A percentile compares a stretch with the other conserved stretches of the same genome.
phyloP scores from a whole-genome alignment of 23 red algal species.

The Chondrus crispus region DNA sequence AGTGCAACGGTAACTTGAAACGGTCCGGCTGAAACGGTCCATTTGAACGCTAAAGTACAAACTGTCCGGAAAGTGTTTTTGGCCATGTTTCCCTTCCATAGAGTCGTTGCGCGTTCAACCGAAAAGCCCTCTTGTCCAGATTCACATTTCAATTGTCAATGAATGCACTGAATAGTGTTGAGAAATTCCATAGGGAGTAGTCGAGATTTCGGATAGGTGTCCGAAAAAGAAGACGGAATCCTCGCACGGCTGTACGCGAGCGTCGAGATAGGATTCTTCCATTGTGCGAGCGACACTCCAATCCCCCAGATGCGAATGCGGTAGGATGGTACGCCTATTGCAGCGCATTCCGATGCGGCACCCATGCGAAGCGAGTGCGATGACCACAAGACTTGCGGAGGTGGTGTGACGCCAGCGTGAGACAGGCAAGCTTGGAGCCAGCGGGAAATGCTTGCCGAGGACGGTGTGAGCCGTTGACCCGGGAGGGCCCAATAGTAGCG shows the following conservation, averaged over 20 bases:
- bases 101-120: too few species aligned
- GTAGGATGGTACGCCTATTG: constrained; percentile 1
- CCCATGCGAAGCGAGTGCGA: constrained; percentile 43
- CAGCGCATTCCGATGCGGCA: constrained; percentile 12
- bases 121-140: too few species aligned
- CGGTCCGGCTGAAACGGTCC: too few species aligned
- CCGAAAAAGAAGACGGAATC: not conserved
- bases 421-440: not conserved
- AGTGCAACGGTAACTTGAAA: too few species aligned
- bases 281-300: not conserved
- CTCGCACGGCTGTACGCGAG: not conserved
- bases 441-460: not conserved
- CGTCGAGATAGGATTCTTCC: not conserved
- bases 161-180: too few species aligned
- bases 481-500: constrained; percentile 5
- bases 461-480: not conserved
- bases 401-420: not conserved
- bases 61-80: too few species aligned
- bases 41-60: too few species aligned
- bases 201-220: not conserved
- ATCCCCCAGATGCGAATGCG: constrained; percentile 18
- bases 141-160: too few species aligned
- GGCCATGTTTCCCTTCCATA: too few species aligned
- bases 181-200: too few species aligned
- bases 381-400: constrained; percentile 2